A percentile compares a stretch with the other conserved stretches of the same genome.
Conservation (phyloP, 140 eudicot genomes). For the Anethum foeniculum region DNA sequence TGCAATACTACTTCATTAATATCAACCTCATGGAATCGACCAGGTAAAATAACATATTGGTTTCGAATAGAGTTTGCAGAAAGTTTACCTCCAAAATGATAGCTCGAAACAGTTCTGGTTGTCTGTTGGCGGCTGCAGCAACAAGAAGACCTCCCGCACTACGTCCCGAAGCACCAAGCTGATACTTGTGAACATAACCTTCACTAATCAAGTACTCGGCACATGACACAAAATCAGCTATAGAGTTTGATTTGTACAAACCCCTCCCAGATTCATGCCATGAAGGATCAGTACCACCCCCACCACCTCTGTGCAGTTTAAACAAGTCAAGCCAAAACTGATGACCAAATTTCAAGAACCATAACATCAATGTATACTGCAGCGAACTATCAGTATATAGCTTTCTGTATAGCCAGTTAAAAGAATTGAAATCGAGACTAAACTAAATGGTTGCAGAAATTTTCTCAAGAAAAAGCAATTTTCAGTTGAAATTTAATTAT, state of each 20-base stretch:
- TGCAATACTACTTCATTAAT: background rate
- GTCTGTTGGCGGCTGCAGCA: constrained; percentile 70
- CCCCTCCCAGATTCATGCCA: constrained; percentile 81
- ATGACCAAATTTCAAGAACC: background rate
- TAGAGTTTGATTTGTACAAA: constrained; percentile 53
- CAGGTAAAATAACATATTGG: background rate
- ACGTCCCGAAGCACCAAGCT: constrained; percentile 56
- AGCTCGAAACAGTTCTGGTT: constrained; percentile 62
- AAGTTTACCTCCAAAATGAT: constrained; percentile 60
- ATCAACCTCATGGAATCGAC: background rate
- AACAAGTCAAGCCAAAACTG: background rate
- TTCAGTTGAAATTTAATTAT: background rate
- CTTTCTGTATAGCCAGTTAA: background rate
- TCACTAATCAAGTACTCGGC: constrained; percentile 62
- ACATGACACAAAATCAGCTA: constrained; percentile 73
- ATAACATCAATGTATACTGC: background rate
- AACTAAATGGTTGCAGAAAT: background rate
- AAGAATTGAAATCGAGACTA: background rate
- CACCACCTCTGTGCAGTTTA: constrained; percentile 65
- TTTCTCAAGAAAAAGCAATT: background rate
- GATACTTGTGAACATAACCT: constrained; percentile 42
- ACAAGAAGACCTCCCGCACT: constrained; percentile 88
- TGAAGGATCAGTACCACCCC: constrained; percentile 42
- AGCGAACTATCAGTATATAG: background rate
- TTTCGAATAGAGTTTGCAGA: background rate